Evolutionary conservation across 345 rosid genomes (phyloP), one percentile per base, ranked within the genome.

Genomic region (Gynandropsis gynandra): DNA sequence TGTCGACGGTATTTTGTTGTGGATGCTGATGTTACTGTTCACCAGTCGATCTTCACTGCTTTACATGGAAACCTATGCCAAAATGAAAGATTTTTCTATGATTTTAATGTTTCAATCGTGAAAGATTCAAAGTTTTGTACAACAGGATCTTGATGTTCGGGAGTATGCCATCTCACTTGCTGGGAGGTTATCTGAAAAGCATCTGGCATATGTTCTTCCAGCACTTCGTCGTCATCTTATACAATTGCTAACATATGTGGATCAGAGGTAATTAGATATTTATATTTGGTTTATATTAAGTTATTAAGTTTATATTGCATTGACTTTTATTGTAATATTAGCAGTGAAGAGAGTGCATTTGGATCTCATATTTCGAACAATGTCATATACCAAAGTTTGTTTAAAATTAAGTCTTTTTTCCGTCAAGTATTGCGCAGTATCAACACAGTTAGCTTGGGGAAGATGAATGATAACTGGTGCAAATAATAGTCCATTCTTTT

Each of bases 271-370:
- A 77, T 56, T 50, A 46, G 55, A 54, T 15, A 31, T 10, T 44
- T 67, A 20, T 13, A 38, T 39, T 59, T 12, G 44, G 10, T 61
- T 49, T n/a, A 29, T 50, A 15, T n/a, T n/a, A n/a, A n/a, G n/a
- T 36, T 36, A 43, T 54, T 16, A 52, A 33, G 50, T 59, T 42
- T 42, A 7, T 42, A 61, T 37, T 67, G 59, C 64, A 54, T 73
- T 76, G 58, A 72, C 55, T 63, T 75, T 50, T 33, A 47, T 61
- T 70, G 56, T 67, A 65, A 53, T 72, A 72, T 76, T 62, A 82
- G 83, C 98, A 92, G 98, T 78, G 98, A 92, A 79, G 98, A 92
- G 77, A 92, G 98, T 63, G 89, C 97, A 1, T n/a, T n/a, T n/a
- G n/a, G n/a, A n/a, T n/a, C n/a, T n/a, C n/a, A n/a, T n/a, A n/a